These are phyloP conservation scores for Moringa oleifera DNA, from an alignment of 345 rosid species.

Conservation along the genomic window DNA sequence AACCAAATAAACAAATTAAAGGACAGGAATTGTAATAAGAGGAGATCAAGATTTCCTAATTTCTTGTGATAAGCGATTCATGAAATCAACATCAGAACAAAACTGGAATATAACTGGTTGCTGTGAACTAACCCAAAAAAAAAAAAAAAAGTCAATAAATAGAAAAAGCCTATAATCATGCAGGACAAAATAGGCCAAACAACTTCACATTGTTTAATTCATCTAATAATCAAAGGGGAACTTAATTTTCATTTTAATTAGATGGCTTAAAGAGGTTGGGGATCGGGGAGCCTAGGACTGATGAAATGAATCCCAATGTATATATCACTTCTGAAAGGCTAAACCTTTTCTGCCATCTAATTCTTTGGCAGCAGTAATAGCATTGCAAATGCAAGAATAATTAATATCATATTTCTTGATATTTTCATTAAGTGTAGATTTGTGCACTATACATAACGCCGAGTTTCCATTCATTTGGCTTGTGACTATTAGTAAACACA, in stretches of 20 bases:
- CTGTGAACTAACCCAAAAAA: background rate
- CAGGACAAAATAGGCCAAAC: background rate
- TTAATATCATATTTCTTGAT: background rate
- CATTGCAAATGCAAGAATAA: slow-evolving; percentile 14
- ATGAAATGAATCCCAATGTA: too few species aligned
- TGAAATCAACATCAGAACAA: background rate
- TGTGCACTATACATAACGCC: too few species aligned
- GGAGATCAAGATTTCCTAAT: background rate
- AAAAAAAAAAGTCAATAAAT: background rate
- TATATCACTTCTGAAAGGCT: background rate
- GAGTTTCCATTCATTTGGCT: too few species aligned
- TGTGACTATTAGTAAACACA: too few species aligned
- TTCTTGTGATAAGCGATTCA: background rate
- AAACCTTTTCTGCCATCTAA: background rate
- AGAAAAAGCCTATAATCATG: background rate
- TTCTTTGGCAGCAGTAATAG: background rate
- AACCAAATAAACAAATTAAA: slow-evolving; percentile 2
- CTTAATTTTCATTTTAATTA: too few species aligned
- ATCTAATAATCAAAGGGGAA: too few species aligned
- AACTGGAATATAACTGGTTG: background rate
- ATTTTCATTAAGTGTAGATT: too few species aligned
- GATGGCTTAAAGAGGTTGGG: background rate
- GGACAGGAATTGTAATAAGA: background rate
- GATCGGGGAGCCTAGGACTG: background rate
- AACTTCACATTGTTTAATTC: background rate